Evolutionary conservation across 768 basidiomycete genomes (phyloP).

Genomic region (Rhizopogon rudus): DNA sequence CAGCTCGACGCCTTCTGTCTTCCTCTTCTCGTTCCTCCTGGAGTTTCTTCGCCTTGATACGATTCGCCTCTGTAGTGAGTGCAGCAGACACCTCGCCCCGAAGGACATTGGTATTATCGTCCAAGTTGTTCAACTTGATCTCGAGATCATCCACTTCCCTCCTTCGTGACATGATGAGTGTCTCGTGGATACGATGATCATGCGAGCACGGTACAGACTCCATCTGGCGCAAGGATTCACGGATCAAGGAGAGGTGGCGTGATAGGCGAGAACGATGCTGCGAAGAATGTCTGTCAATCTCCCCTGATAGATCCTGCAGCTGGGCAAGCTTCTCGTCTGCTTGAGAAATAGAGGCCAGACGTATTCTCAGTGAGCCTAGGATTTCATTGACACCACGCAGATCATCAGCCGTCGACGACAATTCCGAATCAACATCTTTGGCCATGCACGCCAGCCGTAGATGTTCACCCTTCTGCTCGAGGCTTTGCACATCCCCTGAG

Average conservation of each 20-base stretch:
- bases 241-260: slow-evolving; percentile 48
- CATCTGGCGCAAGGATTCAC: slow-evolving; percentile 51
- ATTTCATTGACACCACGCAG: slow-evolving; percentile 36
- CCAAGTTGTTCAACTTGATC: slow-evolving; percentile 42
- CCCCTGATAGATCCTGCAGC: slow-evolving; percentile 32
- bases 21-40: slow-evolving; percentile 23
- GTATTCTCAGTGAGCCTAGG: slow-evolving; percentile 33
- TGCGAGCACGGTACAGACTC: slow-evolving; percentile 39
- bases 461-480: slow-evolving; percentile 44
- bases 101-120: slow-evolving; percentile 28
- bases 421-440: slow-evolving; percentile 42
- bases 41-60: slow-evolving; percentile 33
- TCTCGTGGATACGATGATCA: slow-evolving; percentile 42
- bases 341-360: slow-evolving; percentile 25
- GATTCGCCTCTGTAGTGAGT: slow-evolving; percentile 36
- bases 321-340: slow-evolving; percentile 25
- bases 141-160: slow-evolving; percentile 49
- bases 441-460: slow-evolving; percentile 51
- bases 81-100: slow-evolving; percentile 34
- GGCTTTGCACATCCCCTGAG: slow-evolving; percentile 43
- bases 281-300: slow-evolving; percentile 31
- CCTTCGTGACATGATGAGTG: slow-evolving; percentile 43
- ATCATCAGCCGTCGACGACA: slow-evolving; percentile 31
- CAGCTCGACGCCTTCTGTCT: slow-evolving; percentile 14
- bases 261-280: slow-evolving; percentile 33